These are phyloP conservation scores for Flaveria ramosissima DNA, from an alignment of 129 eudicot species.

Conservation along the genomic window DNA sequence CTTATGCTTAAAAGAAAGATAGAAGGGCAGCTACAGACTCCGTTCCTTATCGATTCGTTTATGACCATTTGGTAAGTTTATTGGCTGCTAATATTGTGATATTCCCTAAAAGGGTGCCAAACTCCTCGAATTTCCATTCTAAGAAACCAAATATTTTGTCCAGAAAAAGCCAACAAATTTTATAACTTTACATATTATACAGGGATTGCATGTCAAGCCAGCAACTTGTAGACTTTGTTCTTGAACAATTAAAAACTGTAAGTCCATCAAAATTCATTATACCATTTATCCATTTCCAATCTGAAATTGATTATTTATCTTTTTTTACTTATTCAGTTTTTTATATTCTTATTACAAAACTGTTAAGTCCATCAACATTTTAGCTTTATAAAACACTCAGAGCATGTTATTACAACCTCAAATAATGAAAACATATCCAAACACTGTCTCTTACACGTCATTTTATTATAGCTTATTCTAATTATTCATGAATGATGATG, in stretches of 20 bases:
- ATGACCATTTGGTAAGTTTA: too few relatives aligned
- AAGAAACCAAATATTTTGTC: neutral
- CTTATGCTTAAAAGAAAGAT: too few relatives aligned
- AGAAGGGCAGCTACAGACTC: too few relatives aligned
- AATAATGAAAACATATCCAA: neutral
- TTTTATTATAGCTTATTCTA: neutral
- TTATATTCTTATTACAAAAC: neutral
- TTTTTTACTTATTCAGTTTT: neutral
- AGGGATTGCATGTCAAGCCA: conserved; percentile 99
- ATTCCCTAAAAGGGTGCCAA: too few relatives aligned
- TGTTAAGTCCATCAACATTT: too few relatives aligned
- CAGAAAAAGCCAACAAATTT: conserved; percentile 6
- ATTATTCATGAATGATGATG: conserved; percentile 13
- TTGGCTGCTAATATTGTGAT: too few relatives aligned
- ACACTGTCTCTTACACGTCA: neutral
- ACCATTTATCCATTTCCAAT: neutral
- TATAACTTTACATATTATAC: neutral
- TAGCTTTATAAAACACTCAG: neutral
- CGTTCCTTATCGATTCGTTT: too few relatives aligned
- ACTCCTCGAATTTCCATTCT: neutral
- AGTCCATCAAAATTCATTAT: conserved; percentile 35
- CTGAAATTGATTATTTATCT: neutral
- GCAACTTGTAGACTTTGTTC: conserved; percentile 81
- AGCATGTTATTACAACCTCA: neutral
- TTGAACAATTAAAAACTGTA: conserved; percentile 58